Percentiles rank a stretch among this genome's conserved stretches.
These are phyloP conservation scores for Amanita inopinata DNA, from an alignment of 768 basidiomycete genomes.

Conservation along the genomic window DNA sequence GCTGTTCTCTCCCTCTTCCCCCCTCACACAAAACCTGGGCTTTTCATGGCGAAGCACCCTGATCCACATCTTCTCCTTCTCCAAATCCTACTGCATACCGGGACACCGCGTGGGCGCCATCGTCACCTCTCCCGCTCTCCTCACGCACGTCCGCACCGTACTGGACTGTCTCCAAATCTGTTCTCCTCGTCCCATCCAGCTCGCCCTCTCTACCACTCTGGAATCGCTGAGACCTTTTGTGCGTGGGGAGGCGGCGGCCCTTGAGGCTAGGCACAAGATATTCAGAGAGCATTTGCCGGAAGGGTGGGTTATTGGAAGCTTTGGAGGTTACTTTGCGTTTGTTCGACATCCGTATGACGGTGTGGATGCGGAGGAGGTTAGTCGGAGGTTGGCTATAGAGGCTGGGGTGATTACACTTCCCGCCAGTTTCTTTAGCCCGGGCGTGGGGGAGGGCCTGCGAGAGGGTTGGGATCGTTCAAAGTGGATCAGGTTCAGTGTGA, in stretches of 20 bases:
- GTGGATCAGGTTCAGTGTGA: constrained; percentile 76
- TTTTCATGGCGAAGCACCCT: constrained; percentile 53
- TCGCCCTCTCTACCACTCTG: constrained; percentile 52
- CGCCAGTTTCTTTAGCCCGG: constrained; percentile 45
- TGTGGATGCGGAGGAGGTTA: constrained; percentile 41
- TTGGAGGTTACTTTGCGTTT: constrained; percentile 75
- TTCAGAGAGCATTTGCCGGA: constrained; percentile 41
- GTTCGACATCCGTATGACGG: constrained; percentile 54
- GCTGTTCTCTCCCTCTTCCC: constrained; percentile 40
- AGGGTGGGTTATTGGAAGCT: constrained; percentile 53
- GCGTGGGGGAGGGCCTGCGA: constrained; percentile 21
- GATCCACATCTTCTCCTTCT: constrained; percentile 71
- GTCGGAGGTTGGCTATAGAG: constrained; percentile 46
- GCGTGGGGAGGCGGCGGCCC: constrained; percentile 32
- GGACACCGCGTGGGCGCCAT: constrained; percentile 75
- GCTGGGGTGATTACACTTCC: constrained; percentile 62
- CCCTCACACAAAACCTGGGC: too few relatives aligned
- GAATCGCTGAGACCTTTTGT: constrained; percentile 44
- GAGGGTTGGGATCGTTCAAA: constrained; percentile 33
- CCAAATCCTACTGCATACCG: constrained; percentile 73
- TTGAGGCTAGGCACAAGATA: constrained; percentile 43
- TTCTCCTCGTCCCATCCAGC: constrained; percentile 62
- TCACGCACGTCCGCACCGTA: constrained; percentile 37
- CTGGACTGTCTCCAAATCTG: constrained; percentile 80
- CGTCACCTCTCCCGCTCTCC: constrained; percentile 46